Percentiles rank a stretch among this genome's conserved stretches.
Evolutionary conservation across 257 asterid species (phyloP).

Genomic region (Jacaranda mimosifolia): DNA sequence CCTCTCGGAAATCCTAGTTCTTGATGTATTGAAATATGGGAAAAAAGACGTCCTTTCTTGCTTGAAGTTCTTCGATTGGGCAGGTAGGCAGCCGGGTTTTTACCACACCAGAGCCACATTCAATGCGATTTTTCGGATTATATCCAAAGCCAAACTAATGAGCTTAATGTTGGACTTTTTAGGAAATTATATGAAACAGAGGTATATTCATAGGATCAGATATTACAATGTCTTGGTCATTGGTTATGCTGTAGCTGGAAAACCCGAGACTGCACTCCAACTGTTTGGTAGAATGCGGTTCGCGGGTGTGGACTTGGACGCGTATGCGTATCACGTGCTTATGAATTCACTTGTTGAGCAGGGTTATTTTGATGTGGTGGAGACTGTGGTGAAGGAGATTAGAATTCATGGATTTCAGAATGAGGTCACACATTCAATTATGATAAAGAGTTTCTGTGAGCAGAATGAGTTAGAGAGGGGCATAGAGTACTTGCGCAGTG

Average conservation of each 20-base stretch:
- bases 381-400: slow-evolving; percentile 61
- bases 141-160: slow-evolving; percentile 61
- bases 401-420: slow-evolving; percentile 54
- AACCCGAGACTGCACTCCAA: slow-evolving; percentile 68
- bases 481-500: slow-evolving; percentile 58
- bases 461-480: slow-evolving; percentile 65
- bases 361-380: slow-evolving; percentile 60
- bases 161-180: slow-evolving; percentile 63
- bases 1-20: slow-evolving; percentile 59
- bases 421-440: slow-evolving; percentile 63
- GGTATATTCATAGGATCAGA: slow-evolving; percentile 40
- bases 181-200: slow-evolving; percentile 44
- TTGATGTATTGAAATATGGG: slow-evolving; percentile 63
- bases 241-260: slow-evolving; percentile 84
- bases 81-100: slow-evolving; percentile 79
- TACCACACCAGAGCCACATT: slow-evolving; percentile 74
- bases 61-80: slow-evolving; percentile 93
- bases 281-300: slow-evolving; percentile 88
- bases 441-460: slow-evolving; percentile 67
- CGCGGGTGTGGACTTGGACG: slow-evolving; percentile 72
- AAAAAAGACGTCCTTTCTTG: slow-evolving; percentile 68
- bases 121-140: slow-evolving; percentile 65
- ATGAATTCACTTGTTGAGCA: slow-evolving; percentile 78
- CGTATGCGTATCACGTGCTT: slow-evolving; percentile 65
- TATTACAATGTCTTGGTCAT: slow-evolving; percentile 65